These are phyloP conservation scores for Dactylellina sp. DNA, from an alignment of 2,329 filamentous ascomycete genomes.

Conservation along the genomic window DNA sequence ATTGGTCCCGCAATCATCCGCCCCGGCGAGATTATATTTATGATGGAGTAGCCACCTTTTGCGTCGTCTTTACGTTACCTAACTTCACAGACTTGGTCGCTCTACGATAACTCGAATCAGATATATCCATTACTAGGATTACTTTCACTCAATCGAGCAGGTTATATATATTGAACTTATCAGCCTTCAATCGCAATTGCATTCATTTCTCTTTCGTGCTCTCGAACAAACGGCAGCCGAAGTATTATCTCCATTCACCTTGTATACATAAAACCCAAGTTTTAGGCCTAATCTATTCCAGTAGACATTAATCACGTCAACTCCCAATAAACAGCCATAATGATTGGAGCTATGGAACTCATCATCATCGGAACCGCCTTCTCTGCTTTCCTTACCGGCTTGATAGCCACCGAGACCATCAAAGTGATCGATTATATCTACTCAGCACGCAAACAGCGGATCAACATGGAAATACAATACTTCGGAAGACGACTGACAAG, in stretches of 20 bases:
- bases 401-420: background rate
- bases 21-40: too few species aligned
- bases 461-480: constrained; percentile 1
- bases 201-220: background rate
- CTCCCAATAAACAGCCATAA: background rate
- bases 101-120: background rate
- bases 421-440: constrained; percentile 6
- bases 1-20: background rate
- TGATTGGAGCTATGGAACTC: constrained; percentile 11
- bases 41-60: too few species aligned
- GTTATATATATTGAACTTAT: background rate
- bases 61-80: too few species aligned
- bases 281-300: too few species aligned
- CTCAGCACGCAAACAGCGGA: constrained; percentile 20
- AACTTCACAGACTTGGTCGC: background rate
- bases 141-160: background rate
- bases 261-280: too few species aligned
- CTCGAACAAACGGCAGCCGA: too few species aligned
- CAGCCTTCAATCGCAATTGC: background rate
- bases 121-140: background rate
- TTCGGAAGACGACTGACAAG: constrained; percentile 32
- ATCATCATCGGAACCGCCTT: background rate
- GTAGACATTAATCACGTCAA: too few species aligned
- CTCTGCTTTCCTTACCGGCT: constrained; percentile 20
- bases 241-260: too few species aligned